phyloP scores from a whole-genome alignment of 2,329 filamentous ascomycete genomes.

The Fusarium transvaalense region DNA sequence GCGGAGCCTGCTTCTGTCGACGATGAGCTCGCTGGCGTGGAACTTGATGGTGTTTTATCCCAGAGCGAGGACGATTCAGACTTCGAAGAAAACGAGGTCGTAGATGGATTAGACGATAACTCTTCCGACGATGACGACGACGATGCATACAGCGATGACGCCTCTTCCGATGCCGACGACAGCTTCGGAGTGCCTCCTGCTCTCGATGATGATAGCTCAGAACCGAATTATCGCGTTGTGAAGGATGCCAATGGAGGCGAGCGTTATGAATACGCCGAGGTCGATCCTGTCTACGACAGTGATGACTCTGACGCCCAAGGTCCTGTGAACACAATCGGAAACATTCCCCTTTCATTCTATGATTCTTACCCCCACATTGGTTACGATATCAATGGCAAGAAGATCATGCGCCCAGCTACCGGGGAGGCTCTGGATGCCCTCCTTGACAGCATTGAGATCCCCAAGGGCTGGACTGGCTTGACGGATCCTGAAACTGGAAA shows the following conservation, averaged over 20 bases:
- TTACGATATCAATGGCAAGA: constrained; percentile 99
- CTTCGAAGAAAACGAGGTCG: constrained; percentile 56
- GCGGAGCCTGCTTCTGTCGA: constrained; percentile 28
- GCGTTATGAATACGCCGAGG: constrained; percentile 92
- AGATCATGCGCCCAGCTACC: constrained; percentile 94
- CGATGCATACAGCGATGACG: constrained; percentile 48
- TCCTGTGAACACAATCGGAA: constrained; percentile 89
- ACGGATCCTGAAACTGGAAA: constrained; percentile 96
- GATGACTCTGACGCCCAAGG: constrained; percentile 90
- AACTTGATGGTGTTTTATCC: constrained; percentile 69
- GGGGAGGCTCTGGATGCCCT: constrained; percentile 93
- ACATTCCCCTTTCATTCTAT: constrained; percentile 95
- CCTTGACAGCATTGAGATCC: constrained; percentile 95
- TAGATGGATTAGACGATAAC: constrained; percentile 53
- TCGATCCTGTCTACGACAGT: constrained; percentile 94
- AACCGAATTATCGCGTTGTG: constrained; percentile 65
- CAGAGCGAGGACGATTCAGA: constrained; percentile 70
- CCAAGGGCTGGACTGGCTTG: constrained; percentile 96
- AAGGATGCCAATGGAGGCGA: constrained; percentile 91
- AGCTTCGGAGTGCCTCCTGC: constrained; percentile 44
- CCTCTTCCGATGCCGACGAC: constrained; percentile 55
- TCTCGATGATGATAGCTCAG: constrained; percentile 57
- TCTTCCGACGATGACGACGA: constrained; percentile 46
- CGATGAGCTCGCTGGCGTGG: constrained; percentile 57
- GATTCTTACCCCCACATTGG: constrained; percentile 98